Conservation (phyloP, 768 basidiomycete species). For the Amanita rubescens region DNA sequence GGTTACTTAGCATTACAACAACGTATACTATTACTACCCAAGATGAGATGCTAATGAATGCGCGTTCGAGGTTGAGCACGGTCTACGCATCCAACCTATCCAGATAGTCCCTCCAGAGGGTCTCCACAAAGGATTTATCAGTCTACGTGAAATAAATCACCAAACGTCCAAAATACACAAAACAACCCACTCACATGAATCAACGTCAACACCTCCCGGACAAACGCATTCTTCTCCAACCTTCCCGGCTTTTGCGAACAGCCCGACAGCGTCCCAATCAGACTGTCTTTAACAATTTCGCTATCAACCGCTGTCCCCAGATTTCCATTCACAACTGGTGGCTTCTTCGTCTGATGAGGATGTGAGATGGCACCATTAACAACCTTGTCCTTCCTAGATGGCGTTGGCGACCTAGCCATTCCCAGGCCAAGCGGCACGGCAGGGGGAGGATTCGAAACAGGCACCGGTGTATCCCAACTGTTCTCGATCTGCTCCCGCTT, state of each 20-base stretch:
- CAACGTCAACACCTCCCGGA: conserved; percentile 50
- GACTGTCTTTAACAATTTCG: conserved; percentile 22
- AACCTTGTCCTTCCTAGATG: background rate
- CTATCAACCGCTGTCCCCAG: conserved; percentile 15
- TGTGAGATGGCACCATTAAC: background rate
- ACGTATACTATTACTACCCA: background rate
- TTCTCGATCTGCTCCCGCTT: conserved; percentile 48
- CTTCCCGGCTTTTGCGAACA: conserved; percentile 16
- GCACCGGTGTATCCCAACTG: conserved; percentile 45
- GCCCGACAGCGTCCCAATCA: conserved; percentile 20
- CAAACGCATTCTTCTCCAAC: conserved; percentile 49
- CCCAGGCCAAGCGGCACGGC: background rate
- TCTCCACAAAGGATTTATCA: conserved; percentile 59
- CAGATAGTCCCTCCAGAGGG: conserved; percentile 47
- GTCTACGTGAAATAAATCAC: conserved; percentile 31
- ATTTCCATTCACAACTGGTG: conserved; percentile 15
- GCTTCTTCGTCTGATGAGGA: conserved; percentile 4
- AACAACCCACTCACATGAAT: conserved; percentile 41
- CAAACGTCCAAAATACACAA: background rate
- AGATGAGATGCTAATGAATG: background rate
- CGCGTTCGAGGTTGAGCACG: background rate
- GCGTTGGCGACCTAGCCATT: background rate
- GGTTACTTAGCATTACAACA: background rate
- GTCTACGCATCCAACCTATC: conserved; percentile 12
- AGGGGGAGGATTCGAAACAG: conserved; percentile 2